Evolutionary conservation across 495 filamentous ascomycete genomes (phyloP).

Genomic region (Aspergillus egyptiacus): DNA sequence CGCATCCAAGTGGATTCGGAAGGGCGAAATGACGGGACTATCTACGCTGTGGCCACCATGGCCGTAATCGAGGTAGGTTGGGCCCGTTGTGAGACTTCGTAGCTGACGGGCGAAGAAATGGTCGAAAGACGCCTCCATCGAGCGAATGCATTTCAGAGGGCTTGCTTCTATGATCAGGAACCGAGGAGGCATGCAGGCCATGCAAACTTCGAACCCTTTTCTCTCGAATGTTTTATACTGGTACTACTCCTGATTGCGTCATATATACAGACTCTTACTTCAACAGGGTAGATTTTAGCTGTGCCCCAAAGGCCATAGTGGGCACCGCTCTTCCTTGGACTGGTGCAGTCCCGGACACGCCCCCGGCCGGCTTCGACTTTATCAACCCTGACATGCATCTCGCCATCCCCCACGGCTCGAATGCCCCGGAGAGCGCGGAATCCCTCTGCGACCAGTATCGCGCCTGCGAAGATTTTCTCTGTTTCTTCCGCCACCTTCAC

Average conservation of each 20-base stretch:
- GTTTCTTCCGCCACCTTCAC: conserved; percentile 23
- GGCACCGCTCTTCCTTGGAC: conserved; percentile 25
- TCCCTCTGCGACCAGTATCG: conserved; percentile 18
- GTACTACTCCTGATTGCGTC: conserved; percentile 5
- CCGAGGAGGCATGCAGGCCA: conserved; percentile 24
- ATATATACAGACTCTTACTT: not conserved
- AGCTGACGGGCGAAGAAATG: conserved; percentile 24
- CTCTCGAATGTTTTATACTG: conserved; percentile 26
- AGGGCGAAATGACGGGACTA: conserved; percentile 22
- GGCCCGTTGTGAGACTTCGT: not conserved
- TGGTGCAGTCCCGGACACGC: conserved; percentile 12
- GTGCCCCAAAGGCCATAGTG: conserved; percentile 25
- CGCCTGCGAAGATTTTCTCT: conserved; percentile 25
- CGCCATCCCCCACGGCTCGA: conserved; percentile 13
- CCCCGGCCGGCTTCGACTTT: conserved; percentile 18
- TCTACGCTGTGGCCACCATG: conserved; percentile 28
- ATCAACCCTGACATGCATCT: conserved; percentile 18
- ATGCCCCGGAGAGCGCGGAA: conserved; percentile 14
- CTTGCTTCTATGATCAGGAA: conserved; percentile 25
- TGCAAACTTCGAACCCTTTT: conserved; percentile 20
- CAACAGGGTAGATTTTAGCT: conserved; percentile 25
- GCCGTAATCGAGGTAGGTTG: conserved; percentile 28
- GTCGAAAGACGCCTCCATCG: conserved; percentile 27
- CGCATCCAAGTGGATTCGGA: conserved; percentile 19
- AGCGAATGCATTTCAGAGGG: conserved; percentile 26